Percentiles rank a stretch among this genome's conserved stretches.
Evolutionary conservation across 2,329 filamentous ascomycete genomes (phyloP).

Genomic region (Pseudopithomyces chartarum): DNA sequence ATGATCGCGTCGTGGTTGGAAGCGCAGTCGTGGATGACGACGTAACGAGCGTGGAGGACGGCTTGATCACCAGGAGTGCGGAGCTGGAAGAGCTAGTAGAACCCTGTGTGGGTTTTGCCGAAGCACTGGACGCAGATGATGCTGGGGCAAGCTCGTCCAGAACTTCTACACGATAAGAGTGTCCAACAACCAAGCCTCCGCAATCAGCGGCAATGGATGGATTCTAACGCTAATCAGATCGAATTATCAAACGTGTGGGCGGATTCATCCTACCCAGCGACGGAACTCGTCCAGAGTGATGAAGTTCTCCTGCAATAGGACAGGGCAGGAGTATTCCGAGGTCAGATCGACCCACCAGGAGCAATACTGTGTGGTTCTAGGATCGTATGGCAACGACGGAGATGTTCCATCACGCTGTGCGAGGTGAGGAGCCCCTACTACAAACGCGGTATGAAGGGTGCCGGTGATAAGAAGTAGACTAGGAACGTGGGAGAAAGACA

Average conservation of each 20-base stretch:
- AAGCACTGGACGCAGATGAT: too few relatives aligned
- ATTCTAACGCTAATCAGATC: not conserved
- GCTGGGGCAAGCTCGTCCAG: not conserved
- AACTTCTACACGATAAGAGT: not conserved
- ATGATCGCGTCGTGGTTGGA: too few relatives aligned
- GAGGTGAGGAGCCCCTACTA: not conserved
- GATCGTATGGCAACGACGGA: not conserved
- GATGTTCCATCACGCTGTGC: not conserved
- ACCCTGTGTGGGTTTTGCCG: too few relatives aligned
- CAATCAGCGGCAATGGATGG: not conserved
- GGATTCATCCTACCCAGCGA: not conserved
- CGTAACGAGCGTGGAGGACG: too few relatives aligned
- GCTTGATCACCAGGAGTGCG: too few relatives aligned
- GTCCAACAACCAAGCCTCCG: not conserved
- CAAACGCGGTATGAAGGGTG: not conserved
- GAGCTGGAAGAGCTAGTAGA: too few relatives aligned
- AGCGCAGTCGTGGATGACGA: too few relatives aligned
- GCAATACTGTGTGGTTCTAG: not conserved
- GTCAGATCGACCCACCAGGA: not conserved
- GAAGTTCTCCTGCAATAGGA: not conserved
- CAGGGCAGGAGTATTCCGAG: not conserved
- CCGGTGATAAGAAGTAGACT: not conserved
- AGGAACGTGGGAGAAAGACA: not conserved
- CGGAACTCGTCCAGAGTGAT: not conserved
- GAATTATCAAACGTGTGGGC: not conserved